Percentiles rank a stretch among this genome's conserved stretches.
These are phyloP conservation scores for Schwanniomyces polymorphus DNA, from an alignment of 805 yeast genomes.

Conservation along the genomic window DNA sequence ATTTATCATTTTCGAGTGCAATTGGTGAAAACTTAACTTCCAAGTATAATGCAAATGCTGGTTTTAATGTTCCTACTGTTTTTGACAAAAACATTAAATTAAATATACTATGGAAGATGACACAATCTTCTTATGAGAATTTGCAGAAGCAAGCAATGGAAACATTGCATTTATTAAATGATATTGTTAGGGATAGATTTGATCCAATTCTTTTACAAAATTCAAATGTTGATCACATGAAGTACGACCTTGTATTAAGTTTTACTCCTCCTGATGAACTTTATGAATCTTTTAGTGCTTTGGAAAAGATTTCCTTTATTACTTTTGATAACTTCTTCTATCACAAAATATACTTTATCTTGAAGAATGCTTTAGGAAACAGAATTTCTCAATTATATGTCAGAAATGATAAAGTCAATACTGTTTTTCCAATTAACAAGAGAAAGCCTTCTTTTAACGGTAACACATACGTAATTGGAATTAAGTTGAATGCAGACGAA, in stretches of 20 bases:
- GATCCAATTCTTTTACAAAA: conserved; percentile 71
- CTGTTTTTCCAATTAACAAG: conserved; percentile 44
- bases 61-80: conserved; percentile 72
- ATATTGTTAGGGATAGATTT: conserved; percentile 81
- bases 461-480: conserved; percentile 51
- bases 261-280: conserved; percentile 47
- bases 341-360: conserved; percentile 58
- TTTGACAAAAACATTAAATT: conserved; percentile 76
- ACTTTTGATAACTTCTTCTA: conserved; percentile 66
- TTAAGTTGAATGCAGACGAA: conserved; percentile 67
- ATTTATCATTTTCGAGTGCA: conserved; percentile 63
- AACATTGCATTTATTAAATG: conserved; percentile 69
- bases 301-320: conserved; percentile 70
- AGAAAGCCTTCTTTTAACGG: conserved; percentile 49
- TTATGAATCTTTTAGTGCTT: conserved; percentile 57
- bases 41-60: conserved; percentile 47
- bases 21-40: conserved; percentile 46
- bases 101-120: conserved; percentile 80
- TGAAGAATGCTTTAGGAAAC: conserved; percentile 57
- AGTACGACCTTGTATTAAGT: conserved; percentile 64
- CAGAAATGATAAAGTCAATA: conserved; percentile 19
- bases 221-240: conserved; percentile 51
- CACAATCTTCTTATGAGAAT: conserved; percentile 60
- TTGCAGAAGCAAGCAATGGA: conserved; percentile 66
- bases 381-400: conserved; percentile 42